Conservation (phyloP, 2,329 filamentous ascomycete genomes). For the Colletotrichum ledebouriae region DNA sequence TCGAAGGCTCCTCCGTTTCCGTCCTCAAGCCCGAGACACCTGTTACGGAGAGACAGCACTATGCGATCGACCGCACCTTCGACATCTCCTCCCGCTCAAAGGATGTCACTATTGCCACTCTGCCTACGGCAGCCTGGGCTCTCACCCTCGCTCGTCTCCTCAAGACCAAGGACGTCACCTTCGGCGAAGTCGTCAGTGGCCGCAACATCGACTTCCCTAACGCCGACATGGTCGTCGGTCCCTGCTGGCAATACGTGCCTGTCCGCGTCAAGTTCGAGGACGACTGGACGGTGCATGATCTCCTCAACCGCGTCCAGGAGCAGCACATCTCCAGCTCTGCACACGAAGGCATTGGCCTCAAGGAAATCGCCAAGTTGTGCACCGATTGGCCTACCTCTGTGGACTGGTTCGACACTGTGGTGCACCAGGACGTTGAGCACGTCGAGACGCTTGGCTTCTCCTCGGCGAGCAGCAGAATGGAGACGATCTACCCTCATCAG, state of each 20-base stretch:
- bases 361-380: slow-evolving; percentile 64
- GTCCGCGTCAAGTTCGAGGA: slow-evolving; percentile 69
- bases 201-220: slow-evolving; percentile 69
- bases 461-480: slow-evolving; percentile 57
- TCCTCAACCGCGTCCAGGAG: slow-evolving; percentile 67
- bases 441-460: slow-evolving; percentile 66
- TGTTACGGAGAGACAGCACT: slow-evolving; percentile 54
- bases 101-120: slow-evolving; percentile 72
- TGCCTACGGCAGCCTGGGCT: slow-evolving; percentile 78
- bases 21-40: slow-evolving; percentile 56
- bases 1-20: slow-evolving; percentile 65
- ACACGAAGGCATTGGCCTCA: slow-evolving; percentile 67
- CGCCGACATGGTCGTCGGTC: slow-evolving; percentile 71
- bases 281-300: slow-evolving; percentile 64
- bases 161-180: slow-evolving; percentile 68
- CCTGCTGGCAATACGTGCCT: slow-evolving; percentile 77
- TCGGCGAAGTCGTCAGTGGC: slow-evolving; percentile 76
- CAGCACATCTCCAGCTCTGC: slow-evolving; percentile 70
- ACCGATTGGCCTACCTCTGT: slow-evolving; percentile 57
- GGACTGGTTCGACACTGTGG: slow-evolving; percentile 67
- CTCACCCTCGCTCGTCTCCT: slow-evolving; percentile 70
- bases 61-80: slow-evolving; percentile 57
- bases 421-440: slow-evolving; percentile 72
- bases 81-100: slow-evolving; percentile 62
- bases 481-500: slow-evolving; percentile 71